Conservation (phyloP, 768 basidiomycete species). For the Agrocybe chaxingu region DNA sequence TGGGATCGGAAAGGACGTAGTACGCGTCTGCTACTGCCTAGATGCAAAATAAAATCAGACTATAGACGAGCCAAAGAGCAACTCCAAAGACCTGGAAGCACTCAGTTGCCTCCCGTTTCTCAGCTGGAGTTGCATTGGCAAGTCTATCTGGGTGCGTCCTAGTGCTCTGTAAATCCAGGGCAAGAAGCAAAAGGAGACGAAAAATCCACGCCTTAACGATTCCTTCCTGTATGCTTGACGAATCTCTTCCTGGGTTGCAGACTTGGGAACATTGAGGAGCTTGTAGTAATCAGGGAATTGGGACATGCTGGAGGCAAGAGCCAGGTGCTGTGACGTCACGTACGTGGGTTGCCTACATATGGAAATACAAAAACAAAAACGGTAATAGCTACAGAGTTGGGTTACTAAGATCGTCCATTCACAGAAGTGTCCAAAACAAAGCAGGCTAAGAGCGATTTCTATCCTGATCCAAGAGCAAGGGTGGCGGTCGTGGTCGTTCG, state of each 20-base stretch:
- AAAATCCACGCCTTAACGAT: constrained; percentile 55
- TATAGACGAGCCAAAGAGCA: background rate
- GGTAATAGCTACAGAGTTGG: constrained; percentile 8
- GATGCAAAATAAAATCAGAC: background rate
- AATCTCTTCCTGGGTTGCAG: constrained; percentile 67
- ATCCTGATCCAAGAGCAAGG: constrained; percentile 13
- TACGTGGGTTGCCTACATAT: background rate
- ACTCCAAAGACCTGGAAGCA: constrained; percentile 64
- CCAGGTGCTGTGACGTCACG: constrained; percentile 24
- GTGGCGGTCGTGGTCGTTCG: constrained; percentile 43
- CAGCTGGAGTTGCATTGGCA: constrained; percentile 61
- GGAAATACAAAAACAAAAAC: constrained; percentile 1
- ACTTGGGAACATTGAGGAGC: constrained; percentile 52
- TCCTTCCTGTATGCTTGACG: constrained; percentile 78
- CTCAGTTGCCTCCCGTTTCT: constrained; percentile 76
- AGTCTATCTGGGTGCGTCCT: constrained; percentile 92
- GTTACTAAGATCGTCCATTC: background rate
- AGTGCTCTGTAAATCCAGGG: constrained; percentile 15
- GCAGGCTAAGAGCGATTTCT: background rate
- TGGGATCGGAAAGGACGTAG: constrained; percentile 83
- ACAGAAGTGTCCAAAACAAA: background rate
- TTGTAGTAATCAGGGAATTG: constrained; percentile 80
- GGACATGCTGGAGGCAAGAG: constrained; percentile 47
- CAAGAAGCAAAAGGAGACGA: constrained; percentile 5
- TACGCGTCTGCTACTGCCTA: constrained; percentile 92